These are phyloP conservation scores for Alternaria sp. DNA, from an alignment of 2,329 filamentous ascomycete species.

Conservation along the genomic window DNA sequence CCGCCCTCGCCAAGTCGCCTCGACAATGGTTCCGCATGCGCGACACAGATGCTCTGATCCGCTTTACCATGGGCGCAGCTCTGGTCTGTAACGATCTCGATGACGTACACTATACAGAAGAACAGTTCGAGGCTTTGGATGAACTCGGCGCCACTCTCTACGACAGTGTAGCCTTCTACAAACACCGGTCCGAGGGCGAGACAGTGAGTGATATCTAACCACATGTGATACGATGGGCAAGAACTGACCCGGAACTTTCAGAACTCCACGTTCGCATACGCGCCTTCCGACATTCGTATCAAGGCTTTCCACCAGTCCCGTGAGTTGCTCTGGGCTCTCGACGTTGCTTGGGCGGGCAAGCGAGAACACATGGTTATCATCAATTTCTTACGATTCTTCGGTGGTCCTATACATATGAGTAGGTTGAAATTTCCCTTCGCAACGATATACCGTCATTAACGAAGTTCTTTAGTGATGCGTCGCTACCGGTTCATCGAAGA, in stretches of 20 bases:
- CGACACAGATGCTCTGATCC: constrained; percentile 41
- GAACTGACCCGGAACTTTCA: background rate
- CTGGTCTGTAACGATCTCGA: constrained; percentile 43
- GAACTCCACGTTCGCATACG: constrained; percentile 44
- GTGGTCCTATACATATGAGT: constrained; percentile 11
- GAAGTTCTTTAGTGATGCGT: constrained; percentile 3
- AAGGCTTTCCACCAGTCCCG: constrained; percentile 28
- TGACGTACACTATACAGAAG: constrained; percentile 24
- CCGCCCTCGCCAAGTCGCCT: constrained; percentile 32
- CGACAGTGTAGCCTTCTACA: constrained; percentile 44
- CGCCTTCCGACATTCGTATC: constrained; percentile 26
- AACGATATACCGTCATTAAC: background rate
- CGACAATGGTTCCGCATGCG: constrained; percentile 41
- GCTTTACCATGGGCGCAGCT: constrained; percentile 42
- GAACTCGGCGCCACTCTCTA: constrained; percentile 40
- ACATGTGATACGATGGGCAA: background rate
- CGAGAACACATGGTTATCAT: background rate
- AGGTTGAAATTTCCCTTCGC: background rate
- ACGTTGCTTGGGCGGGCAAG: constrained; percentile 15
- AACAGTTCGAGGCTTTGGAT: constrained; percentile 4
- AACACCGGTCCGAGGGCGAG: constrained; percentile 44
- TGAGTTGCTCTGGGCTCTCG: constrained; percentile 45
- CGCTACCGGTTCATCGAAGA: constrained; percentile 14
- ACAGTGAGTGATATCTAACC: constrained; percentile 14
- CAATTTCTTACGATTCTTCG: constrained; percentile 7